Evolutionary conservation across 495 filamentous ascomycete genomes (phyloP).

Genomic region (Lasiosphaeria miniovina): DNA sequence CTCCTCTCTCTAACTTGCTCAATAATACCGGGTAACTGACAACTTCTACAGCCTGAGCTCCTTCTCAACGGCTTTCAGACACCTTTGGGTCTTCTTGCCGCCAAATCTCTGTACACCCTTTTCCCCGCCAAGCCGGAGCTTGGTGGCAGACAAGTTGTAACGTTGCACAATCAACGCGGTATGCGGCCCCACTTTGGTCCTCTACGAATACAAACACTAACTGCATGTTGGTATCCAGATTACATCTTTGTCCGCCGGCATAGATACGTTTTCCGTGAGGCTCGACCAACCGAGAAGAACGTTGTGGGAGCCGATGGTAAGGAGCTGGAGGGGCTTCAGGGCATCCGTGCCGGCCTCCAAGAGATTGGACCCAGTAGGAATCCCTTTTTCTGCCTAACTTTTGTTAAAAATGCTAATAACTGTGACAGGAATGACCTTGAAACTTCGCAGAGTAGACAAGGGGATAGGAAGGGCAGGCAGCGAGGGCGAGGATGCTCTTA

Average conservation of each 20-base stretch:
- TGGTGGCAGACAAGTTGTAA: slow-evolving; percentile 80
- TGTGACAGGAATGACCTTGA: slow-evolving; percentile 61
- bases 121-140: slow-evolving; percentile 84
- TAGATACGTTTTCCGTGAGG: slow-evolving; percentile 89
- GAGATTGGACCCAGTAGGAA: slow-evolving; percentile 69
- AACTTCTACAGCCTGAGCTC: slow-evolving; percentile 62
- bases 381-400: neutral
- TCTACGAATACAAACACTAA: neutral
- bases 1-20: neutral
- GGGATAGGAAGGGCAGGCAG: slow-evolving; percentile 79
- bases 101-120: slow-evolving; percentile 75
- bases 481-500: slow-evolving; percentile 60
- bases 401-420: slow-evolving; percentile 3
- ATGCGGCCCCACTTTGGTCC: neutral
- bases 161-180: slow-evolving; percentile 82
- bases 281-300: slow-evolving; percentile 77
- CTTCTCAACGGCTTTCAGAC: slow-evolving; percentile 96
- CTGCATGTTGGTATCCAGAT: slow-evolving; percentile 41
- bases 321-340: slow-evolving; percentile 74
- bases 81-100: slow-evolving; percentile 84
- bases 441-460: slow-evolving; percentile 86
- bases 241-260: slow-evolving; percentile 92
- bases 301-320: slow-evolving; percentile 86
- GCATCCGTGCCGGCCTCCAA: slow-evolving; percentile 78
- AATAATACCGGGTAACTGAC: slow-evolving; percentile 12